phyloP scores from a whole-genome alignment of 768 basidiomycete species.

The Xerocomus brunneocitrinus region DNA sequence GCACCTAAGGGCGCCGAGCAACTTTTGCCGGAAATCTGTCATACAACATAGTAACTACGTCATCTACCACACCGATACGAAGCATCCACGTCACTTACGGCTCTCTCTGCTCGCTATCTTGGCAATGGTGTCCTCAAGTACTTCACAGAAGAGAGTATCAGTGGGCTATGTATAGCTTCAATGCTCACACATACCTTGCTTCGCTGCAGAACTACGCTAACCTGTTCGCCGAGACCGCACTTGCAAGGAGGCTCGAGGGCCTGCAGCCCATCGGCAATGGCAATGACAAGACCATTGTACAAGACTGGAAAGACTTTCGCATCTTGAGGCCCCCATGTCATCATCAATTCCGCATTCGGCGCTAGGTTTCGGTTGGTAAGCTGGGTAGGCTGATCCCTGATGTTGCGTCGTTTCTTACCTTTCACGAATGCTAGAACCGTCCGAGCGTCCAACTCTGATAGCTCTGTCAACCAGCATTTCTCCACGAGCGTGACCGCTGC shows the following conservation, averaged over 20 bases:
- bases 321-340: neutral
- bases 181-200: constrained; percentile 9
- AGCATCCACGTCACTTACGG: neutral
- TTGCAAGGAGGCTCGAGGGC: neutral
- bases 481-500: neutral
- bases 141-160: constrained; percentile 13
- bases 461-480: constrained; percentile 7
- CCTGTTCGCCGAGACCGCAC: neutral
- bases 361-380: neutral
- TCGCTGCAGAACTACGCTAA: constrained; percentile 6
- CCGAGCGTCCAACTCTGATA: constrained; percentile 4
- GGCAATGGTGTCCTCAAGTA: constrained; percentile 6
- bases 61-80: neutral
- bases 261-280: neutral
- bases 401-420: neutral
- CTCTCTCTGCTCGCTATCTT: constrained; percentile 2
- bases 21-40: no score
- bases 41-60: neutral
- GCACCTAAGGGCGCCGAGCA: no score
- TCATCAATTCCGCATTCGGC: neutral
- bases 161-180: constrained; percentile 18
- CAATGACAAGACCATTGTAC: neutral
- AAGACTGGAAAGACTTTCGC: neutral
- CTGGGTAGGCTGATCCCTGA: neutral
- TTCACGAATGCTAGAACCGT: neutral